Percentiles rank a stretch among this genome's conserved stretches.
Evolutionary conservation across 805 yeast genomes (phyloP).

Genomic region (Starmera amethionina): DNA sequence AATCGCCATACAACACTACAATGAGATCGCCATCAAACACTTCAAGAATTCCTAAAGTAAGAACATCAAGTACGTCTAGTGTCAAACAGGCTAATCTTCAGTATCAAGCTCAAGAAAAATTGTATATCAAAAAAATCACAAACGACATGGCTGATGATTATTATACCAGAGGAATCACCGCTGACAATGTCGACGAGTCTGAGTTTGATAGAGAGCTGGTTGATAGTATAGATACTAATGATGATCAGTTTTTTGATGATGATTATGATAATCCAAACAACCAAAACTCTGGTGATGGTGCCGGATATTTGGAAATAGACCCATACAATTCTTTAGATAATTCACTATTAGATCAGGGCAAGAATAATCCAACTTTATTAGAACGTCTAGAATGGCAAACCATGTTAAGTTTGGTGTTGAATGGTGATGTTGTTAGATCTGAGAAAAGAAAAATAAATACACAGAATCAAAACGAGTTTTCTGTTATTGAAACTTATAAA

Average conservation of each 20-base stretch:
- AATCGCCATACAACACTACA: conserved; percentile 2
- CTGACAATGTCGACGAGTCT: conserved; percentile 26
- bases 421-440: conserved; percentile 88
- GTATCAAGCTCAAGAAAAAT: conserved; percentile 47
- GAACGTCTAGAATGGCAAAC: conserved; percentile 95
- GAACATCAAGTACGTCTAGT: conserved; percentile 9
- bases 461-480: conserved; percentile 35
- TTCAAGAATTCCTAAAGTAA: conserved; percentile 8
- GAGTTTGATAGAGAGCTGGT: conserved; percentile 7
- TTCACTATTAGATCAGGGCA: conserved; percentile 9
- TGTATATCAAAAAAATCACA: conserved; percentile 52
- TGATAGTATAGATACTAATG: conserved; percentile 20
- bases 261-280: conserved; percentile 9
- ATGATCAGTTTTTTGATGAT: conserved; percentile 19
- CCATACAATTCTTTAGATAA: conserved; percentile 20
- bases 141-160: conserved; percentile 60
- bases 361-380: conserved; percentile 31
- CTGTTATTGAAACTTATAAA: conserved; percentile 44
- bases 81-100: conserved; percentile 19
- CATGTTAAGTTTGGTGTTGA: conserved; percentile 80
- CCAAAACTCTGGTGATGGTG: conserved; percentile 23
- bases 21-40: conserved; percentile 17
- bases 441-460: conserved; percentile 73
- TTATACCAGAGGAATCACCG: conserved; percentile 55
- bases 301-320: conserved; percentile 37